These are phyloP conservation scores for Phallus indusiatus DNA, from an alignment of 768 basidiomycete species.

Conservation along the genomic window DNA sequence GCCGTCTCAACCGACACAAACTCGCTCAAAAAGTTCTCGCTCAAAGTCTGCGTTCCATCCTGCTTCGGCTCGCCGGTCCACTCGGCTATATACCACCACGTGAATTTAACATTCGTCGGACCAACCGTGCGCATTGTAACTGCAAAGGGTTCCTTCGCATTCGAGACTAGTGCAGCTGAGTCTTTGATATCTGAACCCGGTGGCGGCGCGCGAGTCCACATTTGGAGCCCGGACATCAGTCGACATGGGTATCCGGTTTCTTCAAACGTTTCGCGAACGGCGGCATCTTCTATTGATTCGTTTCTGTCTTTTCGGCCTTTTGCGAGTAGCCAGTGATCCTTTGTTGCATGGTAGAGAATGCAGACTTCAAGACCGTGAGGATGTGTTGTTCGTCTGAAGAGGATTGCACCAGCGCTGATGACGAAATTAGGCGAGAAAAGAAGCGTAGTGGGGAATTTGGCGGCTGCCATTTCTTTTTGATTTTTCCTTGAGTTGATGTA, in stretches of 20 bases:
- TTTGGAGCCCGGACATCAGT: constrained; percentile 33
- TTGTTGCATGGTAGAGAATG: constrained; percentile 20
- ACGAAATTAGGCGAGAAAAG: constrained; percentile 17
- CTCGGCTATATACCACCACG: constrained; percentile 42
- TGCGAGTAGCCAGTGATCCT: constrained; percentile 36
- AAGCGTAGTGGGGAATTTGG: not conserved
- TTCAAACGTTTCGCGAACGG: constrained; percentile 54
- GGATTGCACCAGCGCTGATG: constrained; percentile 21
- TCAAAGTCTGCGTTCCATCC: constrained; percentile 34
- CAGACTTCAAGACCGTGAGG: constrained; percentile 18
- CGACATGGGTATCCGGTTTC: constrained; percentile 53
- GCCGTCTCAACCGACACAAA: constrained; percentile 30
- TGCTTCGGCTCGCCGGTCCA: constrained; percentile 20
- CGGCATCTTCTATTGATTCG: constrained; percentile 41
- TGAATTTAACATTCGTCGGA: constrained; percentile 30
- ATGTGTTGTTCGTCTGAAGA: constrained; percentile 15
- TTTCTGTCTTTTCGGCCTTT: constrained; percentile 55
- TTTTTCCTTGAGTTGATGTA: no score
- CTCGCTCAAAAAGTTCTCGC: constrained; percentile 31
- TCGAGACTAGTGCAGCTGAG: constrained; percentile 16
- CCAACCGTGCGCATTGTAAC: constrained; percentile 22
- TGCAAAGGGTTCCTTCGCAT: constrained; percentile 27
- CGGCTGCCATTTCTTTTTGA: not conserved
- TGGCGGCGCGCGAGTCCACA: constrained; percentile 47
- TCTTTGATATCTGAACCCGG: constrained; percentile 31